These are phyloP conservation scores for Vicia faba DNA, from an alignment of 306 rosid genomes.

Conservation along the genomic window DNA sequence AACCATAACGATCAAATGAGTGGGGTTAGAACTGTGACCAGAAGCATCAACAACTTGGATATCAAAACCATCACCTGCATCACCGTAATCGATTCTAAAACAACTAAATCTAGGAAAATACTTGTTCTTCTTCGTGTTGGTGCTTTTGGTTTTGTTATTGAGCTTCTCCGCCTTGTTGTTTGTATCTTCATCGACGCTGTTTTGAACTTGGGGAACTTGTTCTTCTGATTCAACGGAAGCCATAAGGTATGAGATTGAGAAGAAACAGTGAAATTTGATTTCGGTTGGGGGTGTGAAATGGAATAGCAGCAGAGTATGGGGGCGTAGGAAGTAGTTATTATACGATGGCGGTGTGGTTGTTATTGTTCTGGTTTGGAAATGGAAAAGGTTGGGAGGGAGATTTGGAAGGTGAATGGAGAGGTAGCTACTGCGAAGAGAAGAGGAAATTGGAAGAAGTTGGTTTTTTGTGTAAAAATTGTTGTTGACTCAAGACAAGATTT, in stretches of 20 bases:
- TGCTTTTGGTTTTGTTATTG: slow-evolving; percentile 8
- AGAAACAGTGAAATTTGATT: not conserved
- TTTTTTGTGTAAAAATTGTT: too few relatives aligned
- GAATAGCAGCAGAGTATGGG: not conserved
- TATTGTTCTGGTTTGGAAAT: too few relatives aligned
- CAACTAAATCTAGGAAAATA: slow-evolving; percentile 48
- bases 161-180: slow-evolving; percentile 6
- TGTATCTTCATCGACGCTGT: slow-evolving; percentile 12
- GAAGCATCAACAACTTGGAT: slow-evolving; percentile 56
- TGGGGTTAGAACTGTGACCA: slow-evolving; percentile 45
- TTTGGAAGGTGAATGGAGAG: too few relatives aligned
- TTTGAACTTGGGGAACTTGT: slow-evolving; percentile 23
- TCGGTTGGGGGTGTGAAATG: not conserved
- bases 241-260: not conserved
- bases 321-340: not conserved
- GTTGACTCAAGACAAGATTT: too few relatives aligned
- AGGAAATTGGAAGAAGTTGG: too few relatives aligned
- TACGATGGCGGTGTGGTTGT: not conserved
- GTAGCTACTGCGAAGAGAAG: too few relatives aligned
- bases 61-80: slow-evolving; percentile 47
- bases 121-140: slow-evolving; percentile 13
- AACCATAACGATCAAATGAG: slow-evolving; percentile 75
- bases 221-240: slow-evolving; percentile 41
- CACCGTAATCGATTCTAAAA: slow-evolving; percentile 49
- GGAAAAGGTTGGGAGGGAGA: too few relatives aligned